These are phyloP conservation scores for Capsicum chinense DNA, from an alignment of 257 asterid species.

Conservation along the genomic window DNA sequence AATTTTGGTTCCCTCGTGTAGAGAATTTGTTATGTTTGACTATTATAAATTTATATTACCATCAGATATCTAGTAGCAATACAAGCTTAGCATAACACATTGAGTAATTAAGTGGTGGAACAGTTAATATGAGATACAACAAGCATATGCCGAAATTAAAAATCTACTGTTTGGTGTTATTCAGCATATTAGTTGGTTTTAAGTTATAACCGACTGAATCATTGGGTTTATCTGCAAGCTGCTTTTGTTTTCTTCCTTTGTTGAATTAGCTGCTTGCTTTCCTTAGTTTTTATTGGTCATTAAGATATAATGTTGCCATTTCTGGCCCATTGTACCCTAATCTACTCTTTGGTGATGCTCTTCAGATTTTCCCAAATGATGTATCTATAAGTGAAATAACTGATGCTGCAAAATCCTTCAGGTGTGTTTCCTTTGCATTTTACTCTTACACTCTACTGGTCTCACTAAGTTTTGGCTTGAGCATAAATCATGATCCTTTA, in stretches of 20 bases:
- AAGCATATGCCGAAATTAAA: not conserved
- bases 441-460: slow-evolving; percentile 29
- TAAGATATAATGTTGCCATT: slow-evolving; percentile 17
- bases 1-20: not conserved
- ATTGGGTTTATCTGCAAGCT: slow-evolving; percentile 15
- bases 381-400: slow-evolving; percentile 68
- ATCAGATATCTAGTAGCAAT: not conserved
- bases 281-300: not conserved
- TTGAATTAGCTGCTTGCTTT: not conserved
- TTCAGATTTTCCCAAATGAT: slow-evolving; percentile 89
- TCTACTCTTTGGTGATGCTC: slow-evolving; percentile 22
- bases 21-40: not conserved
- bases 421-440: slow-evolving; percentile 48
- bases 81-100: not conserved
- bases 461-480: not conserved
- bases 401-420: slow-evolving; percentile 65
- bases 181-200: not conserved
- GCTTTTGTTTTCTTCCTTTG: slow-evolving; percentile 11
- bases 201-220: not conserved
- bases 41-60: not conserved
- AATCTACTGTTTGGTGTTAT: not conserved
- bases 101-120: no score
- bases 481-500: slow-evolving; percentile 1
- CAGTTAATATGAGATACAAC: no score
- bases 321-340: not conserved